Evolutionary conservation across 2,329 filamentous ascomycete genomes (phyloP).

Genomic region (Monilinia aucupariae): DNA sequence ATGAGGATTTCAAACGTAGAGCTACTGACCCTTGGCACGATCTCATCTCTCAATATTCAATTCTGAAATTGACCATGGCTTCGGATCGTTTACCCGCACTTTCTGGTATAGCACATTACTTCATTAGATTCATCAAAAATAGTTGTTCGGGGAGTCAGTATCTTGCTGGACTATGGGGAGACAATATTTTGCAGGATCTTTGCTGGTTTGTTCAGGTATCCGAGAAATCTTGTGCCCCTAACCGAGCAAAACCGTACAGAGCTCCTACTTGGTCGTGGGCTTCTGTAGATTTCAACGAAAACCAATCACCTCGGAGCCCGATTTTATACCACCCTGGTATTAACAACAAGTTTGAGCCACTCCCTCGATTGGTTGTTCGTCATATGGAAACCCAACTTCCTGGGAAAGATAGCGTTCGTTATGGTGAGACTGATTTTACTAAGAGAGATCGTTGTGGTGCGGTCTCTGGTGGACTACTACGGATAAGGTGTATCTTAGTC

Average conservation of each 20-base stretch:
- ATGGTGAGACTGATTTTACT: neutral
- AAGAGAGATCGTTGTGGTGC: neutral
- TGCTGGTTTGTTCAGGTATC: neutral
- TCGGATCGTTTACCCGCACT: neutral
- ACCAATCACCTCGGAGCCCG: neutral
- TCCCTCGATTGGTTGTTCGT: neutral
- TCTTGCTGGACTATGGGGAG: neutral
- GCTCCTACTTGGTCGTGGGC: slow-evolving; percentile 3
- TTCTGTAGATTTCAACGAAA: neutral
- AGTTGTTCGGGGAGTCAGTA: neutral
- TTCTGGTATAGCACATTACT: neutral
- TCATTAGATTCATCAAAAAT: neutral
- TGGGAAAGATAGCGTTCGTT: neutral
- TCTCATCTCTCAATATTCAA: neutral
- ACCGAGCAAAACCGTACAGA: neutral
- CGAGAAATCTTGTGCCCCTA: neutral
- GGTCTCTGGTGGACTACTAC: neutral
- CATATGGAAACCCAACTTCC: neutral
- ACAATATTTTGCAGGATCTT: neutral
- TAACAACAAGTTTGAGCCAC: neutral
- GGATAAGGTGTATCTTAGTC: neutral
- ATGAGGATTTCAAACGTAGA: no score
- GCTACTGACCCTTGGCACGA: neutral
- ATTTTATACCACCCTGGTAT: neutral
- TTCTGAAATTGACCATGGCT: neutral